Percentiles rank a stretch among this genome's conserved stretches.
phyloP scores from a whole-genome alignment of 2,329 filamentous ascomycete species.

The Diaporthe longicolla region DNA sequence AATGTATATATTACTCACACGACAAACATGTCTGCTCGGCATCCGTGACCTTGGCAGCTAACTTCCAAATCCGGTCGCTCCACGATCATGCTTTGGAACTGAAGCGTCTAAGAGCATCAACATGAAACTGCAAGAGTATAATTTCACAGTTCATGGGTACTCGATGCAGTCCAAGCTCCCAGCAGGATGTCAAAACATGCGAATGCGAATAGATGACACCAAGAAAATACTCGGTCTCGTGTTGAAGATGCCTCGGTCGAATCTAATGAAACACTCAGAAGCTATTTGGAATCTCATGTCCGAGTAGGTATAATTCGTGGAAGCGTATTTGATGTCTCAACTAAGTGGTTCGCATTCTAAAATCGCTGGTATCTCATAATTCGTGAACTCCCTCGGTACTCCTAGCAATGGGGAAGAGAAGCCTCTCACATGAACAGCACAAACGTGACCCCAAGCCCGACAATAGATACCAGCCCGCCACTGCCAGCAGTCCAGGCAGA shows the following conservation, averaged over 20 bases:
- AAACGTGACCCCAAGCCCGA: constrained; percentile 5
- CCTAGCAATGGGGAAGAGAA: background rate
- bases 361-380: constrained; percentile 5
- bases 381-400: background rate
- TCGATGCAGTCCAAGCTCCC: background rate
- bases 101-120: background rate
- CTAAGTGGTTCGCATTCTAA: background rate
- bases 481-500: constrained; percentile 12
- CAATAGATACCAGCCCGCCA: background rate
- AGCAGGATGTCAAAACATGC: background rate
- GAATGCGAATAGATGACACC: background rate
- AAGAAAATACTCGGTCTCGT: background rate
- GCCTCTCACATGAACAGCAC: constrained; percentile 12
- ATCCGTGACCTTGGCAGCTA: background rate
- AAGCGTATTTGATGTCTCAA: background rate
- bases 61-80: background rate
- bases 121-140: background rate
- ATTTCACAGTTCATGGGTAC: background rate
- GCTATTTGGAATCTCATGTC: background rate
- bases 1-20: constrained; percentile 17
- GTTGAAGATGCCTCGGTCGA: background rate
- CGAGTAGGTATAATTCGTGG: background rate
- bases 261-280: background rate
- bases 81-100: background rate
- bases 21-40: background rate